Percentiles rank a stretch among this genome's conserved stretches.
Evolutionary conservation across 257 asterid species (phyloP).

Genomic region (Plantago major): DNA sequence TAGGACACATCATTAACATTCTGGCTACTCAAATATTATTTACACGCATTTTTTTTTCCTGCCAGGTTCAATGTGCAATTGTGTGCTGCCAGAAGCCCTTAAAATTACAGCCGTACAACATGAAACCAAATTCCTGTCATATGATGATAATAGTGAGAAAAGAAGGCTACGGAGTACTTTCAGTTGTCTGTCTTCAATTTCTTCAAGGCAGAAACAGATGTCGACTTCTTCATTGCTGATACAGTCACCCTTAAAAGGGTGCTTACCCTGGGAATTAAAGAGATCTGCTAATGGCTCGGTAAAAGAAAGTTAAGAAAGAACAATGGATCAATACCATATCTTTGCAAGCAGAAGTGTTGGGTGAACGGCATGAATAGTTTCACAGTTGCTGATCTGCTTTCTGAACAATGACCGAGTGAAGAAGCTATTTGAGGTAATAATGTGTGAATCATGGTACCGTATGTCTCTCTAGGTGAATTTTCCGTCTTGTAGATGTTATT

Average conservation of each 20-base stretch:
- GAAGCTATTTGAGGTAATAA: slow-evolving; percentile 20
- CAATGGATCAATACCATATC: neutral
- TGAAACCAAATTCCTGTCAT: slow-evolving; percentile 36
- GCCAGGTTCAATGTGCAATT: slow-evolving; percentile 67
- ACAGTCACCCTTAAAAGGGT: slow-evolving; percentile 67
- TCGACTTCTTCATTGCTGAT: slow-evolving; percentile 59
- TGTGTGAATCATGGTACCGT: slow-evolving; percentile 22
- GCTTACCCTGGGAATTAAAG: slow-evolving; percentile 56
- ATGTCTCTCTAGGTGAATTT: slow-evolving; percentile 15
- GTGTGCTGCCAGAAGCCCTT: slow-evolving; percentile 65
- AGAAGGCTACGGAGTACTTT: slow-evolving; percentile 54
- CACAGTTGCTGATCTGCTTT: slow-evolving; percentile 14
- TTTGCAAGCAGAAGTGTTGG: neutral
- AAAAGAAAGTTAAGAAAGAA: slow-evolving; percentile 35
- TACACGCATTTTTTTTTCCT: neutral
- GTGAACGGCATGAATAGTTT: neutral
- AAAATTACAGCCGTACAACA: slow-evolving; percentile 57
- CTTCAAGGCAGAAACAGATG: slow-evolving; percentile 61
- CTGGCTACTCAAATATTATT: neutral
- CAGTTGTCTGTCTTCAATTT: slow-evolving; percentile 64
- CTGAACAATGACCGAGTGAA: slow-evolving; percentile 5
- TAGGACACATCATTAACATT: neutral
- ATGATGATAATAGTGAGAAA: slow-evolving; percentile 44
- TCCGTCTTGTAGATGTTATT: slow-evolving; percentile 13
- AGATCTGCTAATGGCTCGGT: slow-evolving; percentile 40